phyloP scores from a whole-genome alignment of 768 basidiomycete genomes.

The Tylopilus subfusipes region DNA sequence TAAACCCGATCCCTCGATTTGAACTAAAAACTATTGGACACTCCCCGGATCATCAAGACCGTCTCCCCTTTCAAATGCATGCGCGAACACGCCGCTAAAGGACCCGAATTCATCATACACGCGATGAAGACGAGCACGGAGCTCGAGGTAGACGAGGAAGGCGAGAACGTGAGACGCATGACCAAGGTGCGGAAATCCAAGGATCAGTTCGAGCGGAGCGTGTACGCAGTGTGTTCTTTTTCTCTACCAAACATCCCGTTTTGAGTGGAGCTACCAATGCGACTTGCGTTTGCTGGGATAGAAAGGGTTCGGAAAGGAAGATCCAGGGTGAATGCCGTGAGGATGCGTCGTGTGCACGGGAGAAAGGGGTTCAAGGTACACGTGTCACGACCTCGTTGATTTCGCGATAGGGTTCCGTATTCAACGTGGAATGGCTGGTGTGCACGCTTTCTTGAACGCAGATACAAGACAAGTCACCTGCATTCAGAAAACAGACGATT shows the following conservation, averaged over 20 bases:
- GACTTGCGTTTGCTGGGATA: constrained; percentile 27
- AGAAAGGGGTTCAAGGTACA: constrained; percentile 84
- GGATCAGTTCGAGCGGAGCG: constrained; percentile 75
- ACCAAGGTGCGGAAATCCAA: constrained; percentile 74
- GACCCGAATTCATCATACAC: no score
- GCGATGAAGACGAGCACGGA: no score
- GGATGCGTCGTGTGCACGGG: constrained; percentile 79
- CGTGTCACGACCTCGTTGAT: background rate
- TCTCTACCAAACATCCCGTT: background rate
- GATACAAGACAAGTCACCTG: no score
- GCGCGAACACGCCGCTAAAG: no score
- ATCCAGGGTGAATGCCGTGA: constrained; percentile 71
- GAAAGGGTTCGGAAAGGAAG: constrained; percentile 85
- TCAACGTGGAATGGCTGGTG: constrained; percentile 68
- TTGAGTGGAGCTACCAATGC: background rate
- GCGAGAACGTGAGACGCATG: constrained; percentile 69
- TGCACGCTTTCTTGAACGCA: constrained; percentile 71
- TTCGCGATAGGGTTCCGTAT: constrained; percentile 76
- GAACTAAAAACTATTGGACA: no score
- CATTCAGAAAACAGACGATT: no score
- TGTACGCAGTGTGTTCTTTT: constrained; percentile 75
- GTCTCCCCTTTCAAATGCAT: no score
- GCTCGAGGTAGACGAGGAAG: no score
- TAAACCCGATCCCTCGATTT: background rate
- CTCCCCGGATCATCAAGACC: no score